Evolutionary conservation across 768 basidiomycete genomes (phyloP).

Genomic region (Austroboletus festivus): DNA sequence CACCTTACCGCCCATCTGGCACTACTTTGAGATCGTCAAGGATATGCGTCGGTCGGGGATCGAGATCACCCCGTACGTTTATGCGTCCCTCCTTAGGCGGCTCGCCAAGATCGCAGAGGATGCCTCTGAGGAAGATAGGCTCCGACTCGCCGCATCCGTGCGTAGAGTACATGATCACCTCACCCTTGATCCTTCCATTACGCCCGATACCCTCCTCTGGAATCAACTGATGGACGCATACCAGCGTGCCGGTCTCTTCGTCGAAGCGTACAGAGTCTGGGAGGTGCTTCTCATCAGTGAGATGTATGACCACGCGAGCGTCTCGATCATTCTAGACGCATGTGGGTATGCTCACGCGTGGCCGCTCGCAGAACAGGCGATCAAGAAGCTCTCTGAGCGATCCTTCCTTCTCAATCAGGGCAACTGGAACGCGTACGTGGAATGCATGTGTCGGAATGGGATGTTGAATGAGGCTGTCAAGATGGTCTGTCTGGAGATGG

Average conservation of each 20-base stretch:
- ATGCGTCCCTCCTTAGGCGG: conserved; percentile 63
- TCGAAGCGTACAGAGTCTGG: conserved; percentile 77
- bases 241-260: conserved; percentile 69
- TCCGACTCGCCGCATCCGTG: conserved; percentile 45
- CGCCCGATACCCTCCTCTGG: conserved; percentile 67
- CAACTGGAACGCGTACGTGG: conserved; percentile 82
- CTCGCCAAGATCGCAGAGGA: conserved; percentile 44
- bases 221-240: conserved; percentile 91
- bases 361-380: conserved; percentile 52
- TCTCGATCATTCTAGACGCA: conserved; percentile 84
- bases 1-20: conserved; percentile 41
- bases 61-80: conserved; percentile 54
- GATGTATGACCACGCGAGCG: conserved; percentile 55
- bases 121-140: conserved; percentile 22
- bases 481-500: conserved; percentile 66
- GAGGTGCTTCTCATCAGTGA: conserved; percentile 62
- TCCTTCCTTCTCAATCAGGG: conserved; percentile 55
- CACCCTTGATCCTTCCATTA: conserved; percentile 73
- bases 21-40: conserved; percentile 72
- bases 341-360: conserved; percentile 63
- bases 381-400: conserved; percentile 46
- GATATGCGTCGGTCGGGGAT: conserved; percentile 75
- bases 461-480: conserved; percentile 64
- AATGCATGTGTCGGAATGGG: conserved; percentile 77
- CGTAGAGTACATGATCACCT: conserved; percentile 71